phyloP scores from a whole-genome alignment of 1,284 basidiomycete genomes.

The Papiliotrema laurentii region DNA sequence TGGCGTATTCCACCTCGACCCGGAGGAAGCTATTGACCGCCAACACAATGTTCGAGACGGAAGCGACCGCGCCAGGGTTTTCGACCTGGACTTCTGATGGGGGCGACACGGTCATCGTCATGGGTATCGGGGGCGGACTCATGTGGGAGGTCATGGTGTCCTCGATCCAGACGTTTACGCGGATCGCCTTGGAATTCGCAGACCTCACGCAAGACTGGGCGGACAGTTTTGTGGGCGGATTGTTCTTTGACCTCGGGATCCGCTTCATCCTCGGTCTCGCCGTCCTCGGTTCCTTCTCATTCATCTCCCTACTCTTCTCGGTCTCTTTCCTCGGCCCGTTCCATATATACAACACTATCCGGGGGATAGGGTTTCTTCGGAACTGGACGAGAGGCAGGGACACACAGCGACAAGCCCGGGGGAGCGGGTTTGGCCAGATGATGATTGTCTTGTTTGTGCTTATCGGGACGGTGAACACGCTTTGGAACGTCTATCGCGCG shows the following conservation, averaged over 20 bases:
- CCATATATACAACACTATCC: conserved; percentile 39
- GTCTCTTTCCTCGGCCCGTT: conserved; percentile 41
- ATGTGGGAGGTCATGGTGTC: conserved; percentile 32
- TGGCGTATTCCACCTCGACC: conserved; percentile 13
- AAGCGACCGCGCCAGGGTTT: conserved; percentile 10
- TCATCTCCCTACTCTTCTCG: conserved; percentile 36
- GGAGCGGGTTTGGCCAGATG: conserved; percentile 16
- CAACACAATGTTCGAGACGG: conserved; percentile 12
- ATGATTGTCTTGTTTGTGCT: conserved; percentile 33
- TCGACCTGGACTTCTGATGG: conserved; percentile 4
- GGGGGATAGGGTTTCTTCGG: conserved; percentile 30
- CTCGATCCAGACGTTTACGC: conserved; percentile 32
- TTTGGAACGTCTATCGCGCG: conserved; percentile 29
- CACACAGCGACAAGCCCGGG: conserved; percentile 5
- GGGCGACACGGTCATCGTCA: conserved; percentile 20
- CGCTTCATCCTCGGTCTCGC: conserved; percentile 42
- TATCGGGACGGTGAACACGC: conserved; percentile 35
- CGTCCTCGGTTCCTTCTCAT: conserved; percentile 41
- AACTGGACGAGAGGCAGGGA: conserved; percentile 12
- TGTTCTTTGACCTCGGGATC: conserved; percentile 16
- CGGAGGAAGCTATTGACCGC: conserved; percentile 8
- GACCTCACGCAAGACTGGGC: not conserved
- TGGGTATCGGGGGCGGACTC: conserved; percentile 26
- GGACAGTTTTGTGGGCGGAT: not conserved
- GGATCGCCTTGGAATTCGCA: conserved; percentile 21